Evolutionary conservation across 352 stramenopile genomes (phyloP).

Genomic region (Phytopythium chamaehyphon): DNA sequence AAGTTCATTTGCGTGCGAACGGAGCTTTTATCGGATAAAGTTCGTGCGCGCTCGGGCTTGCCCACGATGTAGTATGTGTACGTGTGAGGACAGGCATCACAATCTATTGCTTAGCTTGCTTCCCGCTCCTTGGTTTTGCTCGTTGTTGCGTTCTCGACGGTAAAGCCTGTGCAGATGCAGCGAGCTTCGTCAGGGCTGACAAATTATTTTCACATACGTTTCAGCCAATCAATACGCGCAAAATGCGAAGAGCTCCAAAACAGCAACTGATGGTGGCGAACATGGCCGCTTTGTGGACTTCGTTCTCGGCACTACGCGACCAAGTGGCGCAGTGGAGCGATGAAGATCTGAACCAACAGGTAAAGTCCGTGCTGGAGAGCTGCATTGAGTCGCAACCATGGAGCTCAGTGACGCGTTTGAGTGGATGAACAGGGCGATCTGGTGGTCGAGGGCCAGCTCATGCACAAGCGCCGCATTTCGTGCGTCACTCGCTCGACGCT

Average conservation of each 20-base stretch:
- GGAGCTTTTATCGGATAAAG: slow-evolving; percentile 36
- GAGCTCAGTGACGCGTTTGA: neutral
- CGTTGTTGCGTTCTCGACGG: too few relatives aligned
- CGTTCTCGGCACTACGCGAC: slow-evolving; percentile 44
- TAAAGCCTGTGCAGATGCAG: too few relatives aligned
- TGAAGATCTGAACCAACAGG: slow-evolving; percentile 15
- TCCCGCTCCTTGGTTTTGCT: too few relatives aligned
- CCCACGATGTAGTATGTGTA: neutral
- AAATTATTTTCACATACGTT: neutral
- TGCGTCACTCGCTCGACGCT: slow-evolving; percentile 12
- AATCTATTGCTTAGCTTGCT: too few relatives aligned
- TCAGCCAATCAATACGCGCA: neutral
- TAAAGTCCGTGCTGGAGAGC: neutral
- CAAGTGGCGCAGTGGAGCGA: slow-evolving; percentile 22
- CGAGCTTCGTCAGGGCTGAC: too few relatives aligned
- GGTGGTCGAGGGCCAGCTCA: slow-evolving; percentile 65
- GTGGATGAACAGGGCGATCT: slow-evolving; percentile 21
- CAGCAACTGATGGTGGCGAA: neutral
- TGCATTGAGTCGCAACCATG: neutral
- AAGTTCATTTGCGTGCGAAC: slow-evolving; percentile 64
- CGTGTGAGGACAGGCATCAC: too few relatives aligned
- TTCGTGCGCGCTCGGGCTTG: neutral
- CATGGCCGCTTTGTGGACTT: slow-evolving; percentile 22
- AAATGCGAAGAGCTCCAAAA: neutral
- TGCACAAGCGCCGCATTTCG: slow-evolving; percentile 74